phyloP scores from a whole-genome alignment of 2,329 filamentous ascomycete species.

The Sclerotinia borealis region DNA sequence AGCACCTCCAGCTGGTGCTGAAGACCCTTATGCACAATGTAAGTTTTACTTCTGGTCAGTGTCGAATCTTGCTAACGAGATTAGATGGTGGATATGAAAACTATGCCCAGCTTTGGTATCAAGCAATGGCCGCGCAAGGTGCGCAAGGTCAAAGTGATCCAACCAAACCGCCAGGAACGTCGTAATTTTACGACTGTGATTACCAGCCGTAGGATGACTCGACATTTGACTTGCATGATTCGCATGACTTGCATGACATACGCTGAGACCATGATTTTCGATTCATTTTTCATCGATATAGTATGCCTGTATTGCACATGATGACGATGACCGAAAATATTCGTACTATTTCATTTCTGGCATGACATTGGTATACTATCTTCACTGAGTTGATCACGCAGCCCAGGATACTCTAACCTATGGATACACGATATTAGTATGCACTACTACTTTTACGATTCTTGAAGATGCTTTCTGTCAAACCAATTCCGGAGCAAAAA shows the following conservation, averaged over 20 bases:
- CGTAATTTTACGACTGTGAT: constrained; percentile 27
- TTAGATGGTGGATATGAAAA: constrained; percentile 74
- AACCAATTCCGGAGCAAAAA: background rate
- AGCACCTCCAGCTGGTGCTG: constrained; percentile 42
- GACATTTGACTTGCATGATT: constrained; percentile 28
- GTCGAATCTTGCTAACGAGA: constrained; percentile 15
- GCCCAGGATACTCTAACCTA: constrained; percentile 9
- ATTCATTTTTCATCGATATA: constrained; percentile 29
- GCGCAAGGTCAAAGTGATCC: constrained; percentile 33
- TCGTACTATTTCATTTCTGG: constrained; percentile 8
- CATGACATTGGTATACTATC: constrained; percentile 9
- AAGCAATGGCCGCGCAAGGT: constrained; percentile 52
- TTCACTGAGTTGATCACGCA: constrained; percentile 14
- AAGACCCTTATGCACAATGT: constrained; percentile 72
- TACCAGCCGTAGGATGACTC: constrained; percentile 24
- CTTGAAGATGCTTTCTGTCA: constrained; percentile 3
- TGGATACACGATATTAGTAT: constrained; percentile 11
- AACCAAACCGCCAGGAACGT: constrained; percentile 37
- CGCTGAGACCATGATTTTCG: constrained; percentile 32
- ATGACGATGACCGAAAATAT: constrained; percentile 19
- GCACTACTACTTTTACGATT: constrained; percentile 5
- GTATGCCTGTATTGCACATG: constrained; percentile 32
- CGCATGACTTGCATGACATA: constrained; percentile 27
- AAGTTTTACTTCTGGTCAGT: constrained; percentile 31
- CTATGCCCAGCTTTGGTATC: constrained; percentile 76